phyloP scores from a whole-genome alignment of 352 stramenopile genomes.

The Phytophthora colocasiae region DNA sequence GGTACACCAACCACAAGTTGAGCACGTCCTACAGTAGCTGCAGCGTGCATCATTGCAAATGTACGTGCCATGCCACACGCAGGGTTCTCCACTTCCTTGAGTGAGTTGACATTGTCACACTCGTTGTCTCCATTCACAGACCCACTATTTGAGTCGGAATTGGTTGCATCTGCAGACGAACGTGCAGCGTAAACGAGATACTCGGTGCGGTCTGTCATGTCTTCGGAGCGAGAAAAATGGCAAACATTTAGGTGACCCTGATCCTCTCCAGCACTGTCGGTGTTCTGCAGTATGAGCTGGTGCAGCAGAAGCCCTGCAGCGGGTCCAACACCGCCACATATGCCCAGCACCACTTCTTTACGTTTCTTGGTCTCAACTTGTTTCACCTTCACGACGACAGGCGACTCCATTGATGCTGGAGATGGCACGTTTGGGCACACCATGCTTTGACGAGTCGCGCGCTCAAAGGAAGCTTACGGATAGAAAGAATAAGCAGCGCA shows the following conservation, averaged over 20 bases:
- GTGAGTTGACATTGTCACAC: neutral
- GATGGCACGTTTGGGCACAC: neutral
- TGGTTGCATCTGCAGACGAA: conserved; percentile 11
- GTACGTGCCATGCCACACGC: conserved; percentile 77
- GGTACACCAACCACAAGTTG: conserved; percentile 69
- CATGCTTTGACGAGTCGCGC: neutral
- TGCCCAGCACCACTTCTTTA: conserved; percentile 68
- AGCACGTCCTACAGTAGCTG: conserved; percentile 37
- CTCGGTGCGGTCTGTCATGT: conserved; percentile 80
- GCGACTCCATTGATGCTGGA: conserved; percentile 9
- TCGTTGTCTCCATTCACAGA: neutral
- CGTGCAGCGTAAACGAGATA: conserved; percentile 48
- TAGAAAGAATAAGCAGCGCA: neutral
- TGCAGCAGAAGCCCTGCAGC: conserved; percentile 77
- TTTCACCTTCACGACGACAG: conserved; percentile 14
- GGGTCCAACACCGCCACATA: conserved; percentile 76
- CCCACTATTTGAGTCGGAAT: conserved; percentile 27
- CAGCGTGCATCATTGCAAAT: conserved; percentile 73
- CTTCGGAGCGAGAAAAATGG: conserved; percentile 78
- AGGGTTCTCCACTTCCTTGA: conserved; percentile 63
- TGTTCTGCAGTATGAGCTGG: conserved; percentile 77
- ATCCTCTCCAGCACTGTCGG: conserved; percentile 64
- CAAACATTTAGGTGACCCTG: conserved; percentile 72
- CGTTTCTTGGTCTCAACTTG: conserved; percentile 22
- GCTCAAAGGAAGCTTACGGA: conserved; percentile 9